Conservation (phyloP, 257 asterid genomes). For the Solanum clarkiae region DNA sequence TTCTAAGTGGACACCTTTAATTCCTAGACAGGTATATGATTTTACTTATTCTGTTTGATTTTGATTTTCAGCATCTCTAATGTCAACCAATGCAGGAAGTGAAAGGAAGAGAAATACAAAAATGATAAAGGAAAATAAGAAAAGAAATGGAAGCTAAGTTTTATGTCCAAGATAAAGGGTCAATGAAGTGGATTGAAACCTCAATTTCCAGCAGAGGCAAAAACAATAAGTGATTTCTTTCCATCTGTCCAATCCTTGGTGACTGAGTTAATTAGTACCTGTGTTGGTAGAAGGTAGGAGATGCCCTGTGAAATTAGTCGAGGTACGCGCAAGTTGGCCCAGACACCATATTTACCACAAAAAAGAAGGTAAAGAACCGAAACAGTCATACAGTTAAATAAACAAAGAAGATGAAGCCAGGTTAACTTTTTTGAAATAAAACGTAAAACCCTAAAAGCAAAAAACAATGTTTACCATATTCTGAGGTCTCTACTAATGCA, state of each 20-base stretch:
- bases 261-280: not conserved
- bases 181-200: not conserved
- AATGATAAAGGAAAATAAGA: not conserved
- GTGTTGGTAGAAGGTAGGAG: not conserved
- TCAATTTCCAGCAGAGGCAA: not conserved
- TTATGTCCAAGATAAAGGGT: not conserved
- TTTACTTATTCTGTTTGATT: not conserved
- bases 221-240: not conserved
- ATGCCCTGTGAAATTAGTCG: not conserved
- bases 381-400: not conserved
- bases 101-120: not conserved
- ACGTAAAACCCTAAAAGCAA: not conserved
- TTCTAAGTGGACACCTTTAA: slow-evolving; percentile 55
- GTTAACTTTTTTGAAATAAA: not conserved
- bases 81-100: not conserved
- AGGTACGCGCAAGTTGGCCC: not conserved
- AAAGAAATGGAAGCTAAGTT: not conserved
- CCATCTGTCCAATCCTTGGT: not conserved
- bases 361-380: not conserved
- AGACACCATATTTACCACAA: not conserved
- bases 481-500: not conserved
- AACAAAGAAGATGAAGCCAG: not conserved
- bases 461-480: not conserved
- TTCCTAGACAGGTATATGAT: slow-evolving; percentile 57
- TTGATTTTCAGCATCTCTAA: not conserved